Base-by-base conservation (phyloP, 1,284 basidiomycete species). In the Dichomitus squalens region DNA sequence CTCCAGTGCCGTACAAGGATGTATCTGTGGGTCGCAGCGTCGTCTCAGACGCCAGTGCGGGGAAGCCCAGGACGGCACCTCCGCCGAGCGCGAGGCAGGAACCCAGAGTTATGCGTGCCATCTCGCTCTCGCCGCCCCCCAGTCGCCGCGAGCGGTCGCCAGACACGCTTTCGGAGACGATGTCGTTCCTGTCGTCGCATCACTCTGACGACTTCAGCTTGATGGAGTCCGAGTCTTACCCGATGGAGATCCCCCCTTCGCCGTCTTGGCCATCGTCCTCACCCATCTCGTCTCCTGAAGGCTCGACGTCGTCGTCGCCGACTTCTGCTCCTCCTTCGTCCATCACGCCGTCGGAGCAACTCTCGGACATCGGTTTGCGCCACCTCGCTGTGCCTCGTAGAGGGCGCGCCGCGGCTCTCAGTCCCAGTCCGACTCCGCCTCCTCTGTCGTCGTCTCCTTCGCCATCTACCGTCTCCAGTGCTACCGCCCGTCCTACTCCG, bases 151-250 rank as follows among this genome's bases (percentile, higher is more conserved):
- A 25, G 25, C 75, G 78, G 25, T 79, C 82, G 1, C 75, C 81
- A 0, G 82, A 81, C 59, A 80, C 82, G 12, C 51, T 70, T 39
- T 76, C 74, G n/a, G 84, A 81, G 50, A 79, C 76, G 27, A 69
- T 79, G 31, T 89, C 87, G 0, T 91, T 83, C 68, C 65, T 91
- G 52, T 88, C 87, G 1, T 91, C 90, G 9, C 86, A 88, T 62
- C 86, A 91, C 63, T 91, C 89, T 0, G 89, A 92, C 56, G 88
- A 90, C 63, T 68, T 77, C 40, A 81, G 76, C 55, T 65, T 82
- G 43, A 67, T 79, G 71, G 76, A 73, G 49, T 75, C 73, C 21
- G 76, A 75, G 55, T 55, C 65, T 16, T 74, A 75, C 55, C 72
- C 70, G 48, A 58, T 59, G 29, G 65, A 57, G n/a, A 61, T 31